Evolutionary conservation across 768 basidiomycete genomes (phyloP), one percentile per base, ranked within the genome.

Genomic region (Dioszegia aurantiaca): DNA sequence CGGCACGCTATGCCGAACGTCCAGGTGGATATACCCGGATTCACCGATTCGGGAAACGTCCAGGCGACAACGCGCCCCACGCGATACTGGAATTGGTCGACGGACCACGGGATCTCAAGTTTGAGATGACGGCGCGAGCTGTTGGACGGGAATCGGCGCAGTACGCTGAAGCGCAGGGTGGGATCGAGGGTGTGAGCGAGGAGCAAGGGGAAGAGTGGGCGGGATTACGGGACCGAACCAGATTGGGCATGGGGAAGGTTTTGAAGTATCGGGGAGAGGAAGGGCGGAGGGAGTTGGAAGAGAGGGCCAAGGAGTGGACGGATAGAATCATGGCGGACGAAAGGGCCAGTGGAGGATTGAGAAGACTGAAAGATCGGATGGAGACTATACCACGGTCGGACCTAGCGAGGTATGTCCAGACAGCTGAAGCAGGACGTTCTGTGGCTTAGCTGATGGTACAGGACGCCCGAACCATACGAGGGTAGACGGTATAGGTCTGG

Each of bases 11-110:
- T 77, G 81, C 84, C 0, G 66, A 80, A 16, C 84, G 95, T 2
- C 86, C 86, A 2, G 95, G 95, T 1, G 95, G 95, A 9, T 99
- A 97, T 79, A 98, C 94, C 4, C 86, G 95, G 23, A 86, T 98
- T 60, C 86, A 90, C 75, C 90, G 87, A 74, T 89, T 86, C 63
- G 94, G 93, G n/a, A 84, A 87, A 74, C 84, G 94, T 4, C 81
- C 79, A 56, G 92, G 93, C 14, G 95, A 99, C 80, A 89, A 93
- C 68, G 95, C 95, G 24, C 90, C 92, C 1, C 82, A 86, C 67
- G 92, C 93, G 3, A 84, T 99, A 62, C 77, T 99, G 42, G 90
- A 94, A 75, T 81, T 99, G n/a, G 93, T 98, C 28, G 95, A 98
- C 80, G 88, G 88, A 69, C 90, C 90, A 16, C 81, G 83, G 58